phyloP scores from a whole-genome alignment of 371 early-diverging fungal genomes.

The Zychaea mexicana region DNA sequence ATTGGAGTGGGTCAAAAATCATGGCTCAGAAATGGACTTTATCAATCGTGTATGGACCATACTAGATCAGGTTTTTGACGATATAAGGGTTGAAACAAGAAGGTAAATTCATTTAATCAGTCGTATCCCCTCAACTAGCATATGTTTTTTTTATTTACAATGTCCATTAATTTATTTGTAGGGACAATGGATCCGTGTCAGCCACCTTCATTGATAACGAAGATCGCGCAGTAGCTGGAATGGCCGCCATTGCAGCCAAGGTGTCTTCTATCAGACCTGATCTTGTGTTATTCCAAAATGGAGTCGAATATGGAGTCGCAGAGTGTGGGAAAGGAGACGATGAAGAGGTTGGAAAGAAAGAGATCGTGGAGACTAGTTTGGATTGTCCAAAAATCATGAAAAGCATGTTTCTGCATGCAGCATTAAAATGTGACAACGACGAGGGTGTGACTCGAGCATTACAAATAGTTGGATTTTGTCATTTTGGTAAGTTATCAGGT shows the following conservation, averaged over 20 bases:
- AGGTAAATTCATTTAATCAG: not conserved
- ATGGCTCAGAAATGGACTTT: not conserved
- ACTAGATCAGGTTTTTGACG: not conserved
- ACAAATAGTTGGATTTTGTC: not conserved
- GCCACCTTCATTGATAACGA: not conserved
- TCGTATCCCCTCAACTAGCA: not conserved
- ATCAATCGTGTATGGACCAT: not conserved
- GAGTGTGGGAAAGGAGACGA: not conserved
- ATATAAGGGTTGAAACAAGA: not conserved
- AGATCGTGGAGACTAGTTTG: not conserved
- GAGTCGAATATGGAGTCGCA: not conserved
- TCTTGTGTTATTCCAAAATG: not conserved
- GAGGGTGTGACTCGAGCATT: not conserved
- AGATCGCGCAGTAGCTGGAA: not conserved
- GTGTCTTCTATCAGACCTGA: not conserved
- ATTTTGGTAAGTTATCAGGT: not conserved
- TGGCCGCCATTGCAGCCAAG: not conserved
- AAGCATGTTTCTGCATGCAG: not conserved
- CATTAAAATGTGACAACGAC: not conserved
- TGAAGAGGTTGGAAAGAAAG: not conserved
- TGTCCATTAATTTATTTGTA: not conserved
- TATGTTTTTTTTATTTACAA: not conserved
- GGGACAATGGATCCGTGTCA: not conserved
- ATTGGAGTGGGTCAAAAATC: not conserved
- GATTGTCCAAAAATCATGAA: conserved; percentile 2